Base-by-base conservation (phyloP, 2,329 filamentous ascomycete species). In the Exophiala calicioides region DNA sequence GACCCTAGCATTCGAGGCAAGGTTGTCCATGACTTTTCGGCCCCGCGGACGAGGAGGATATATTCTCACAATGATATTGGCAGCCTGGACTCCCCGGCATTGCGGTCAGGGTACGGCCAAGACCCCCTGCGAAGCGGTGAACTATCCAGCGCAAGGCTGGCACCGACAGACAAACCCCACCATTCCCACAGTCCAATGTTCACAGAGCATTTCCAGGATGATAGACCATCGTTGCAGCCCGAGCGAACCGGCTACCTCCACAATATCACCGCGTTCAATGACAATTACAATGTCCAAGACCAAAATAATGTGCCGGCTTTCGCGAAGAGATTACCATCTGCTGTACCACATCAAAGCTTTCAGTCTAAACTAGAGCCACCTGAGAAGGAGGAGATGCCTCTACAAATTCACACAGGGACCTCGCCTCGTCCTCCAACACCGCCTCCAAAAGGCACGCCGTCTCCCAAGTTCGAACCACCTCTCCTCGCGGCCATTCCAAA, bases 21-120 rank as follows among this genome's bases (percentile, higher is more conserved):
- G 37, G 75, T 80, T 16, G 73, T 84, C 1, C 81, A 85, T 65
- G 81, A 85, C 58, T 85, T 84, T 61, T 82, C 79, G 37, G 78
- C 76, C 3, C 81, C 81, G 4, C 70, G 79, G 40, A 67, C 72
- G 31, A 72, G 74, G 43, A 64, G 71, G 38, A 62, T 65, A 6
- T 65, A 68, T 52, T 44, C 67, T n/a, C 53, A 58, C 23, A 52
- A 50, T 31, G 50, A 50, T 33, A 43, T 59, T 13, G 15, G 41
- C 41, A 40, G n/a, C 23, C 6, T 50, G 18, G 48, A 49, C n/a
- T 55, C 47, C 3, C 41, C 47, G n/a, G 38, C 27, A 5, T 29
- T 51, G 27, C 47, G 42, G 15, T 44, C 55, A 36, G 44, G 27
- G 5, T 35, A 36, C 20, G 35, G 42, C 7, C 16, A 29, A 29